Evolutionary conservation across 164 flowering plant species (phyloP).

Genomic region (Amborella trichopoda): DNA sequence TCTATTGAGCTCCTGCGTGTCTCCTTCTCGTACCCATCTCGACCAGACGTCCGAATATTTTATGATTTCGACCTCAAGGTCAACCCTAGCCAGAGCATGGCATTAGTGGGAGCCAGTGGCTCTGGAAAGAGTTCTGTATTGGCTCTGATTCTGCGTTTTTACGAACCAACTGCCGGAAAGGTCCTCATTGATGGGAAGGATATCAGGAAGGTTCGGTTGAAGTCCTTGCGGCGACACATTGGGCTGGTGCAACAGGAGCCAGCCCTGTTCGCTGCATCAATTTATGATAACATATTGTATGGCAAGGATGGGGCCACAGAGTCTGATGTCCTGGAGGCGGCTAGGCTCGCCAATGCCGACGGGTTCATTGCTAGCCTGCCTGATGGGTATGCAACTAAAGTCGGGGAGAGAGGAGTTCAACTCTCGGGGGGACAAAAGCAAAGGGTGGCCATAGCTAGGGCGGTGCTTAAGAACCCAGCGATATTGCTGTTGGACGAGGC

Average conservation of each 20-base stretch:
- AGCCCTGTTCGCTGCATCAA: constrained; percentile 83
- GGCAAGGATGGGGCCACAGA: constrained; percentile 91
- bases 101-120: constrained; percentile 95
- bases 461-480: constrained; percentile 82
- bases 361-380: constrained; percentile 80
- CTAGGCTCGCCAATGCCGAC: constrained; percentile 88
- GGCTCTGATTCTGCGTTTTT: constrained; percentile 76
- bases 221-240: constrained; percentile 69
- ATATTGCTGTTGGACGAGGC: constrained; percentile 87
- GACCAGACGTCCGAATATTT: constrained; percentile 73
- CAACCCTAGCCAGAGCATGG: constrained; percentile 69
- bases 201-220: constrained; percentile 62
- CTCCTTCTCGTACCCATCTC: constrained; percentile 78
- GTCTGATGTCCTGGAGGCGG: constrained; percentile 79
- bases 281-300: constrained; percentile 82
- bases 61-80: constrained; percentile 66
- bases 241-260: constrained; percentile 98
- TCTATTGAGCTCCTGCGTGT: constrained; percentile 59
- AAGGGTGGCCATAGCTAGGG: constrained; percentile 89
- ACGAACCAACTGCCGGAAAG: constrained; percentile 76
- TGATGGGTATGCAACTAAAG: constrained; percentile 83
- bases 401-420: constrained; percentile 93
- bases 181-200: constrained; percentile 90
- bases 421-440: constrained; percentile 96
- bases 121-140: constrained; percentile 94